These are phyloP conservation scores for Taphrina flavorubra DNA, from an alignment of 1,139 yeast genomes.

Conservation along the genomic window DNA sequence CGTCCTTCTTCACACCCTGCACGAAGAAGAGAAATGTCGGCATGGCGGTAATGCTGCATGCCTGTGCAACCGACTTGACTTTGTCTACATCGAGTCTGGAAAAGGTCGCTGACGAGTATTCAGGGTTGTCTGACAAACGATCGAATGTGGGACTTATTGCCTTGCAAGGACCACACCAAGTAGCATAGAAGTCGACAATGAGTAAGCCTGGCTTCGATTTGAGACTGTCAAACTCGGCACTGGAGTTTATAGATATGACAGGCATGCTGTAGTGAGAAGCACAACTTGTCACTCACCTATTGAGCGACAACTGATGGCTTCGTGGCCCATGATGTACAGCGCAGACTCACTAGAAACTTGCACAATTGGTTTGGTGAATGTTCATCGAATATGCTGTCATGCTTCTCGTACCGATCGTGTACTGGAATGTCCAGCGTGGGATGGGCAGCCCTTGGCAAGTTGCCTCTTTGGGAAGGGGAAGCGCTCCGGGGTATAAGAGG, in stretches of 20 bases:
- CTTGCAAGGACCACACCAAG: conserved; percentile 95
- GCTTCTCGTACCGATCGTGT: no score
- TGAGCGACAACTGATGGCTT: no score
- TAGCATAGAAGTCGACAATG: conserved; percentile 82
- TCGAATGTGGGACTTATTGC: conserved; percentile 80
- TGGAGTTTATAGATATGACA: conserved; percentile 5
- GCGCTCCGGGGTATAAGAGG: no score
- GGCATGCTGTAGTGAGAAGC: background rate
- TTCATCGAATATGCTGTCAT: no score
- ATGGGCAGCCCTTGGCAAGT: no score
- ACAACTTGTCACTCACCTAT: background rate
- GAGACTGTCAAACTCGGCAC: conserved; percentile 15
- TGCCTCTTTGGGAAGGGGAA: no score
- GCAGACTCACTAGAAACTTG: no score
- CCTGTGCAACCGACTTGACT: conserved; percentile 57
- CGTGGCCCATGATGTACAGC: no score
- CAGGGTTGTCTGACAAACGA: conserved; percentile 58
- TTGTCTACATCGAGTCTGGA: conserved; percentile 83
- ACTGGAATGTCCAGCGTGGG: no score
- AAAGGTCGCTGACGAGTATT: conserved; percentile 58
- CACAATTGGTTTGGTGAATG: background rate
- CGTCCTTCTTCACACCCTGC: conserved; percentile 66
- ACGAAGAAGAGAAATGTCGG: conserved; percentile 82
- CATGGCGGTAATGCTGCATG: conserved; percentile 39
- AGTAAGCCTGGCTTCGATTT: conserved; percentile 53